phyloP scores from a whole-genome alignment of 352 stramenopile species.

The Pythium volutum region DNA sequence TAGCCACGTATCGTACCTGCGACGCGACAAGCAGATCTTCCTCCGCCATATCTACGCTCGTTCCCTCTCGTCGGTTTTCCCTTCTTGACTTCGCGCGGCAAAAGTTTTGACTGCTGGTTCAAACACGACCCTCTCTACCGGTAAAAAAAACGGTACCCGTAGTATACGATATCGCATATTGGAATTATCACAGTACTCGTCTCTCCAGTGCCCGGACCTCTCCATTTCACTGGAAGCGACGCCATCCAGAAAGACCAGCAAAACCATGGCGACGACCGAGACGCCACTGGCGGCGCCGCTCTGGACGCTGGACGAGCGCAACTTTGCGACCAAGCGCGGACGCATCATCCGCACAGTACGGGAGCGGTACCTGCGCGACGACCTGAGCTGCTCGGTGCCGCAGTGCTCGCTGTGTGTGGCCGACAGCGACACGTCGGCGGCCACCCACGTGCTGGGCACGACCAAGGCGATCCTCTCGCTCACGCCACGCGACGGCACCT shows the following conservation, averaged over 20 bases:
- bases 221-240: constrained; percentile 8
- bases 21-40: background rate
- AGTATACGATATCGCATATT: background rate
- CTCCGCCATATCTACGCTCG: constrained; percentile 1
- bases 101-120: background rate
- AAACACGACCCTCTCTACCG: constrained; percentile 3
- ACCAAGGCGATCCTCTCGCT: constrained; percentile 62
- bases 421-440: constrained; percentile 51
- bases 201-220: background rate
- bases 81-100: constrained; percentile 2
- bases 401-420: constrained; percentile 55
- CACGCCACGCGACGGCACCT: constrained; percentile 42
- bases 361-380: constrained; percentile 89
- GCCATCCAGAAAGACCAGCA: background rate
- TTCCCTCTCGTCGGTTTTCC: constrained; percentile 8
- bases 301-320: constrained; percentile 74
- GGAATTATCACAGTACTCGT: constrained; percentile 3
- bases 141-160: background rate
- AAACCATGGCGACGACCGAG: constrained; percentile 9
- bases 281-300: constrained; percentile 30
- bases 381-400: constrained; percentile 76
- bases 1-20: background rate
- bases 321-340: constrained; percentile 77
- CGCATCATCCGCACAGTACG: constrained; percentile 74
- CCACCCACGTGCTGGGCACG: constrained; percentile 50